Evolutionary conservation across 2,329 filamentous ascomycete species (phyloP), one percentile per base, ranked within the genome.

Genomic region (Colletotrichum lupini): DNA sequence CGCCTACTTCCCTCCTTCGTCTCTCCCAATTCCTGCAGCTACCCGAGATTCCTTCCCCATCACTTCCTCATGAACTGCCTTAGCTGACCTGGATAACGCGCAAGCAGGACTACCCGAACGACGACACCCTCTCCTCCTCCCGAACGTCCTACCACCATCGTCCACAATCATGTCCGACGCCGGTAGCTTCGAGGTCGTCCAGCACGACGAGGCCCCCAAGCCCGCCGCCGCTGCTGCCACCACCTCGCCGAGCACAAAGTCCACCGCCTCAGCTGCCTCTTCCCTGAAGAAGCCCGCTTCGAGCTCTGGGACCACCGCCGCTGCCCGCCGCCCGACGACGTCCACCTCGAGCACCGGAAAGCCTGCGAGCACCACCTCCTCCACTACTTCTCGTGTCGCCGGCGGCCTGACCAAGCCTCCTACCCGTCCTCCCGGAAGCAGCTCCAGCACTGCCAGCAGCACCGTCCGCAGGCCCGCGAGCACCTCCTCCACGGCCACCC

Each of bases 321-420:
- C 83, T 53, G 76, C 76, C 66, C 77, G 81, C 78, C 80, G 82
- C 68, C 77, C 83, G n/a, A 82, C 76, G 72, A 79, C 78, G 42
- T 77, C 80, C 12, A 76, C 81, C 2, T 75, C 82, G 28, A 75
- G 82, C 16, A 74, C 80, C 16, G 71, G 80, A 8, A 81, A 77
- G 73, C 77, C 77, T 28, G 76, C 78, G 66, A 76, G 77, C 56
- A 74, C 81, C 26, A 75, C 83, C 19, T 61, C 82, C 11, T 78
- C 77, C 59, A 75, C 83, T 52, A 72, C 80, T 42, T 71, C 80
- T 59, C 84, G 84, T 72, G 77, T 83, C n/a, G 78, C 82, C 30
- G 80, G 82, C 63, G 83, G 82, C 55, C 74, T 88, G 68, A 84
- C 77, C 81, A 88, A 88, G 79, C 86, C 86, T 53, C 85, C 86